phyloP scores from a whole-genome alignment of 2,329 filamentous ascomycete species.

The Trichoderma atrobrunneum region DNA sequence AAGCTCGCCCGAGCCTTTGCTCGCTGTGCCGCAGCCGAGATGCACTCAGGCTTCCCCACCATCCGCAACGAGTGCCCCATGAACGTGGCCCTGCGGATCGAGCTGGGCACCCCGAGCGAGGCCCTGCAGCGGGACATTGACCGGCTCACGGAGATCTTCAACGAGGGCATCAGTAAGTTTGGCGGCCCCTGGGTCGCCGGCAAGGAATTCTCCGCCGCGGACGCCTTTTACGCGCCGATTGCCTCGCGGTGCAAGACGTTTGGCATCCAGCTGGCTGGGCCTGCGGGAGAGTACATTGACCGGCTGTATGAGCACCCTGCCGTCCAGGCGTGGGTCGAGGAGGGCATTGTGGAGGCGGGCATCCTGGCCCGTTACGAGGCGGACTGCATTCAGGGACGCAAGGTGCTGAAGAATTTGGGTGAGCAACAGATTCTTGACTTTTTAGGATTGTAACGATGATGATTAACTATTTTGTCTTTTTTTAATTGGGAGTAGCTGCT shows the following conservation, averaged over 20 bases:
- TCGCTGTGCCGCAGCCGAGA: constrained; percentile 43
- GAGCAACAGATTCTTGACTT: constrained; percentile 10
- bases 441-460: neutral
- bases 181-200: constrained; percentile 44
- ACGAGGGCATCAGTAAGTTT: constrained; percentile 38
- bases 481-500: neutral
- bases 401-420: constrained; percentile 31
- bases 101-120: constrained; percentile 30
- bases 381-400: constrained; percentile 35
- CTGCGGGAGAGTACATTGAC: constrained; percentile 35
- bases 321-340: constrained; percentile 39
- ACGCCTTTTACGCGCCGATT: constrained; percentile 44
- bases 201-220: constrained; percentile 36
- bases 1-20: constrained; percentile 42
- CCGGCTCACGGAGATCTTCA: constrained; percentile 38
- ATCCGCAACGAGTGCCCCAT: constrained; percentile 43
- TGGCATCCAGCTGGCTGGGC: constrained; percentile 31
- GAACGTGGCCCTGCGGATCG: constrained; percentile 41
- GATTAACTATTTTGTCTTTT: neutral
- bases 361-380: constrained; percentile 38
- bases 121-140: constrained; percentile 36
- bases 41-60: constrained; percentile 44
- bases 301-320: constrained; percentile 34
- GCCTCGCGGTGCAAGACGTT: constrained; percentile 41
- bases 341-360: constrained; percentile 36